These are phyloP conservation scores for Warburgia ugandensis DNA, from an alignment of 164 flowering plant genomes.

Conservation along the genomic window DNA sequence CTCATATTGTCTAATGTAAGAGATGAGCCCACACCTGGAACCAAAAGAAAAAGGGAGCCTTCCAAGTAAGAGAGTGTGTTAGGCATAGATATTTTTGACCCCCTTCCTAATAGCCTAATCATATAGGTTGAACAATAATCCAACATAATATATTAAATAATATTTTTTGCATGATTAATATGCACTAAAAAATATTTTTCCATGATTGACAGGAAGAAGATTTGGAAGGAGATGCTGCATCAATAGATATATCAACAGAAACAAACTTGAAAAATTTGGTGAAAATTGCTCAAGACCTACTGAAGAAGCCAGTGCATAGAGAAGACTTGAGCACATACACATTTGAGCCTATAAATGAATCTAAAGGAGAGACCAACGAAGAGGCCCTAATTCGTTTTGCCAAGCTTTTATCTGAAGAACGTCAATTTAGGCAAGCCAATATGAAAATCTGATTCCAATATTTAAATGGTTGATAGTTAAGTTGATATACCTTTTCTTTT, in stretches of 20 bases:
- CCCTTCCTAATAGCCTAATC: no score
- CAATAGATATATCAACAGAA: slow-evolving; percentile 32
- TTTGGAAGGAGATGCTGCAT: slow-evolving; percentile 30
- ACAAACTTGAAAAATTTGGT: slow-evolving; percentile 33
- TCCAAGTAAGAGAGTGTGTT: no score
- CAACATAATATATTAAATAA: no score
- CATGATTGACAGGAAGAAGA: slow-evolving; percentile 29
- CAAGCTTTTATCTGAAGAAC: slow-evolving; percentile 29
- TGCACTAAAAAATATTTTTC: no score
- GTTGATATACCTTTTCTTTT: no score
- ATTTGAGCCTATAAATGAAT: slow-evolving; percentile 18
- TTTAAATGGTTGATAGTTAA: background rate
- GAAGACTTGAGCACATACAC: slow-evolving; percentile 39
- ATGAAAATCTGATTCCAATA: background rate
- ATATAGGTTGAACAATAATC: no score
- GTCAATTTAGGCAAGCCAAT: slow-evolving; percentile 7
- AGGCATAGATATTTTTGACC: no score
- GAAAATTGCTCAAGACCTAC: slow-evolving; percentile 26
- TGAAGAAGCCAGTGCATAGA: slow-evolving; percentile 39
- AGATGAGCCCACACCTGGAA: no score
- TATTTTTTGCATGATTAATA: no score
- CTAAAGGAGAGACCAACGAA: slow-evolving; percentile 40
- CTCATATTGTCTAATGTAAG: no score
- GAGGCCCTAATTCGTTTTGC: slow-evolving; percentile 45
- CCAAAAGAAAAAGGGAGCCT: no score